Evolutionary conservation across 2,329 filamentous ascomycete species (phyloP).

Genomic region (Ampelomyces quisqualis): DNA sequence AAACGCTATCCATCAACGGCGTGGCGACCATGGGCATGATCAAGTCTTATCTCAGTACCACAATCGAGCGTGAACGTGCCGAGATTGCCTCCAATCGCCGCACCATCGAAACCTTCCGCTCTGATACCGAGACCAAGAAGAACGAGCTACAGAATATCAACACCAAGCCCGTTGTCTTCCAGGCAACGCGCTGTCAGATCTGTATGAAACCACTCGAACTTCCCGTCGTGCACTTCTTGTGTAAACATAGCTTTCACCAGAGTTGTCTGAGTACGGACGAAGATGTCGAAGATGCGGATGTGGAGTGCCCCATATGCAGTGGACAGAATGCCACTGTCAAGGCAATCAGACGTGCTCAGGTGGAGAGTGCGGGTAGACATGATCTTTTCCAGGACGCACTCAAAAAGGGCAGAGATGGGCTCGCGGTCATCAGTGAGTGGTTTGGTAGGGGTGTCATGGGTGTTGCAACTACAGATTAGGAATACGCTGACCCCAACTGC

Average conservation of each 20-base stretch:
- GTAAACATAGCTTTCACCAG: constrained; percentile 96
- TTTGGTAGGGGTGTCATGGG: constrained; percentile 92
- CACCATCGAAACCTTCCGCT: constrained; percentile 78
- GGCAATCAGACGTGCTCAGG: constrained; percentile 81
- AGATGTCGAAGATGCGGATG: constrained; percentile 61
- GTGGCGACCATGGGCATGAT: constrained; percentile 98
- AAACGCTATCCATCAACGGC: constrained; percentile 75
- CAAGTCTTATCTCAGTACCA: constrained; percentile 85
- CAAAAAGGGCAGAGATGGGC: constrained; percentile 74
- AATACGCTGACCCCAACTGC: too few species aligned
- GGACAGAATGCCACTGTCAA: constrained; percentile 83
- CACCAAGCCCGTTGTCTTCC: constrained; percentile 82
- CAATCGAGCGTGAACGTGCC: constrained; percentile 82
- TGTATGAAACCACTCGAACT: constrained; percentile 79
- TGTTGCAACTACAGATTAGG: constrained; percentile 38
- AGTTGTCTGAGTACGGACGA: constrained; percentile 71
- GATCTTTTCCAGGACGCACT: constrained; percentile 85
- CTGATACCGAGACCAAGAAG: constrained; percentile 78
- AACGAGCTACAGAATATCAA: constrained; percentile 75
- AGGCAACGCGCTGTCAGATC: constrained; percentile 81
- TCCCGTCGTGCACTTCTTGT: constrained; percentile 91
- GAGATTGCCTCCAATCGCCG: constrained; percentile 83
- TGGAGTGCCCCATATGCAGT: constrained; percentile 85
- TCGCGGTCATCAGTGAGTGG: constrained; percentile 90
- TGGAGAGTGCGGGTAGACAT: constrained; percentile 82